These are phyloP conservation scores for Pseudoscleropodium purum DNA, from an alignment of 225 moss, liverwort and hornwort species.

Conservation along the genomic window DNA sequence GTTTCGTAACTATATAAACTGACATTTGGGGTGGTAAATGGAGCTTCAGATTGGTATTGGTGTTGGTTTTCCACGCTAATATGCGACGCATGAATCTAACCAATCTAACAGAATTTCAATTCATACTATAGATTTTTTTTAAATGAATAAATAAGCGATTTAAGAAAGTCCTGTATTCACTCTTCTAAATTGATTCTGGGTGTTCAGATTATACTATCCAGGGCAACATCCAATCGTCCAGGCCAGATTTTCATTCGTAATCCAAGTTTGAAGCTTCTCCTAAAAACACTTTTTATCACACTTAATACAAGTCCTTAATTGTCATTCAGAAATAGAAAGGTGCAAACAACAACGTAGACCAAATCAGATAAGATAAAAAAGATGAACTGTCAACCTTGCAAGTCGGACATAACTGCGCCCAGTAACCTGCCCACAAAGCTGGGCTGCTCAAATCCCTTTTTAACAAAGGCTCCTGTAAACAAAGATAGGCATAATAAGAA, in stretches of 20 bases:
- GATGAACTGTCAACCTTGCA: constrained; percentile 55
- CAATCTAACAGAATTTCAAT: neutral
- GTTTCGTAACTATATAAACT: neutral
- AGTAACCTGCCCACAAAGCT: constrained; percentile 80
- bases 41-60: neutral
- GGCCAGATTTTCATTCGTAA: neutral
- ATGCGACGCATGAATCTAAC: neutral
- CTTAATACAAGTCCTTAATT: neutral
- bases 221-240: neutral
- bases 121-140: neutral
- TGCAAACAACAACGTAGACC: neutral
- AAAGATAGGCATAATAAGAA: neutral
- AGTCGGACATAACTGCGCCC: constrained; percentile 97
- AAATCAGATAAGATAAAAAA: neutral
- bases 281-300: neutral
- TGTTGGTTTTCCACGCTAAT: neutral
- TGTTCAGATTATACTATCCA: neutral
- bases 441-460: constrained; percentile 66
- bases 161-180: neutral
- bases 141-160: neutral
- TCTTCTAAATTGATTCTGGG: neutral
- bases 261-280: neutral
- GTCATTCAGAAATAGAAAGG: neutral
- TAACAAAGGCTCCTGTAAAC: constrained; percentile 55
- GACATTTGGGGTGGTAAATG: neutral